These are phyloP conservation scores for Kodamaea fungicola DNA, from an alignment of 1,139 yeast species.

Conservation along the genomic window DNA sequence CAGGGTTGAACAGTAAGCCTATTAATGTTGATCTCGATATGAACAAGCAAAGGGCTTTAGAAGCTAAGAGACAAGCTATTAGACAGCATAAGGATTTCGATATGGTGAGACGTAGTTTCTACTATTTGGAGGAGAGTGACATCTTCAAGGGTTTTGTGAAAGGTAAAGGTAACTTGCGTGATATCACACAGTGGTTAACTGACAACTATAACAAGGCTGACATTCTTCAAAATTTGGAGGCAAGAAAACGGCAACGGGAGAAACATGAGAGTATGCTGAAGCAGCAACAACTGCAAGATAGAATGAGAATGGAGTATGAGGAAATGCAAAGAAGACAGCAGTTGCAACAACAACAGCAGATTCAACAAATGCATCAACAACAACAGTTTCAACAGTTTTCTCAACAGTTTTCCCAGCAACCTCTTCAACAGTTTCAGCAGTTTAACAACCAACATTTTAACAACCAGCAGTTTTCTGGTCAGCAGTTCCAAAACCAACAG, in stretches of 20 bases:
- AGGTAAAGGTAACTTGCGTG: slow-evolving; percentile 54
- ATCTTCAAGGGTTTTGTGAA: slow-evolving; percentile 60
- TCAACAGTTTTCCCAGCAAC: not conserved
- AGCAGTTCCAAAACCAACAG: not conserved
- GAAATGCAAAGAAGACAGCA: slow-evolving; percentile 13
- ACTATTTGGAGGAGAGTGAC: slow-evolving; percentile 45
- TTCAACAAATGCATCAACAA: not conserved
- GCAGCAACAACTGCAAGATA: slow-evolving; percentile 16
- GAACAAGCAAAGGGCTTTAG: slow-evolving; percentile 27
- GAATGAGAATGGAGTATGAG: slow-evolving; percentile 13
- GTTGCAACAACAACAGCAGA: slow-evolving; percentile 10
- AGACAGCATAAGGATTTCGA: slow-evolving; percentile 46
- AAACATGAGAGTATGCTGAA: slow-evolving; percentile 7
- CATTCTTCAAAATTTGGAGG: slow-evolving; percentile 26
- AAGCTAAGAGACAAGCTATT: slow-evolving; percentile 37
- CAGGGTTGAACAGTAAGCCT: not conserved
- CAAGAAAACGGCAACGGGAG: slow-evolving; percentile 10
- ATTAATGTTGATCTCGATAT: slow-evolving; percentile 13
- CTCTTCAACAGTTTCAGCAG: slow-evolving; percentile 2
- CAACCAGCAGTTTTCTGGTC: not conserved
- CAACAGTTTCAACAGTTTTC: slow-evolving; percentile 7
- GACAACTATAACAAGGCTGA: slow-evolving; percentile 32
- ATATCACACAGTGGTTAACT: slow-evolving; percentile 49
- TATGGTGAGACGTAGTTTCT: slow-evolving; percentile 46
- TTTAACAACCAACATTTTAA: not conserved